Conservation (phyloP, 139 green algal genomes). For the Edaphochlamys debaryana region DNA sequence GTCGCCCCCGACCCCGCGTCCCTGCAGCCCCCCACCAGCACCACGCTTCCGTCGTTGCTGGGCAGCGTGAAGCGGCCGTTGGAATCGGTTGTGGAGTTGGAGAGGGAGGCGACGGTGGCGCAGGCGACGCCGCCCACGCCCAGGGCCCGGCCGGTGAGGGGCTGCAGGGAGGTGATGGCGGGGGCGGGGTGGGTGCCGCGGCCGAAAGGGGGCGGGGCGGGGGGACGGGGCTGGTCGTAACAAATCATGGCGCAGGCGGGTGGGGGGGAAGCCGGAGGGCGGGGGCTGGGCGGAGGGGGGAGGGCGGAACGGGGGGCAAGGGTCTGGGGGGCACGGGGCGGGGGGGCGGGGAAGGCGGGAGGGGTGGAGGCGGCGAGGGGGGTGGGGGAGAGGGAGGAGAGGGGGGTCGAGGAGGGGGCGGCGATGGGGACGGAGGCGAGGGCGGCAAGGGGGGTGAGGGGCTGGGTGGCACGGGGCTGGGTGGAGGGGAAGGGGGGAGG, state of each 20-base stretch:
- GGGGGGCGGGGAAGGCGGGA: not conserved
- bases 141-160: not conserved
- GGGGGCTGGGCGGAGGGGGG: too few relatives aligned
- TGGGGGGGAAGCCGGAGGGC: too few relatives aligned
- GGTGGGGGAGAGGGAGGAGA: not conserved
- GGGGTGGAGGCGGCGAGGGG: too few relatives aligned
- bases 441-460: not conserved
- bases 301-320: too few relatives aligned
- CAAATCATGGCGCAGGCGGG: too few relatives aligned
- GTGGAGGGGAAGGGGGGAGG: not conserved
- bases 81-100: not conserved
- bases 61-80: not conserved
- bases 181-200: not conserved
- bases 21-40: not conserved
- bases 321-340: too few relatives aligned
- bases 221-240: too few relatives aligned
- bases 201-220: not conserved
- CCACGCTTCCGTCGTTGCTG: not conserved
- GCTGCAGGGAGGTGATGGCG: too few relatives aligned
- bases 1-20: not conserved
- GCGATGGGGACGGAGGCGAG: not conserved
- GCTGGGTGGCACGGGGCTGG: not conserved
- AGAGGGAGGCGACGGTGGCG: too few relatives aligned
- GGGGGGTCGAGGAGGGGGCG: too few relatives aligned
- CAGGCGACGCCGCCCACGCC: not conserved